Evolutionary conservation across 2,329 filamentous ascomycete species (phyloP).

Genomic region (Penicillium vulpinum): DNA sequence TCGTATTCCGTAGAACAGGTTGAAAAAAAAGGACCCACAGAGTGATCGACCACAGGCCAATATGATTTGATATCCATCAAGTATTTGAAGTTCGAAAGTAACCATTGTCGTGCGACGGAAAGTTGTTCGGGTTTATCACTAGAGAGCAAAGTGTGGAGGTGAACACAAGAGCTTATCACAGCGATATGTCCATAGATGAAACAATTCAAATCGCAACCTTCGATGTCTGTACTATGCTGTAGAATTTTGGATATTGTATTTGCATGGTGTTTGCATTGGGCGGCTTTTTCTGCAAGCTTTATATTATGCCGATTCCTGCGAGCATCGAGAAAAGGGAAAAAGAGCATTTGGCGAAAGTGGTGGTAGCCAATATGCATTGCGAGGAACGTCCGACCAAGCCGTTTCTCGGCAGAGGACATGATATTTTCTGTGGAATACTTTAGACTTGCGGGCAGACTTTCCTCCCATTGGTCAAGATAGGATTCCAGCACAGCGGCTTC

Average conservation of each 20-base stretch:
- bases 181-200: slow-evolving; percentile 24
- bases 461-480: slow-evolving; percentile 17
- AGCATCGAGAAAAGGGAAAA: slow-evolving; percentile 23
- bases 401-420: slow-evolving; percentile 9
- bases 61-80: slow-evolving; percentile 21
- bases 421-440: slow-evolving; percentile 17
- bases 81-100: slow-evolving; percentile 24
- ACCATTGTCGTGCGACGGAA: slow-evolving; percentile 12
- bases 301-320: neutral
- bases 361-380: slow-evolving; percentile 26
- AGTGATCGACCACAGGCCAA: slow-evolving; percentile 23
- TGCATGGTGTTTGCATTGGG: slow-evolving; percentile 20
- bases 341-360: slow-evolving; percentile 26
- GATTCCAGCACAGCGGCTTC: slow-evolving; percentile 12
- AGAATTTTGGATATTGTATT: slow-evolving; percentile 20
- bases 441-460: slow-evolving; percentile 12
- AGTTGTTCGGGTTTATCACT: slow-evolving; percentile 16
- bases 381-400: slow-evolving; percentile 22
- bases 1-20: neutral
- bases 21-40: slow-evolving; percentile 7
- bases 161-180: slow-evolving; percentile 25
- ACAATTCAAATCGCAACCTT: slow-evolving; percentile 22
- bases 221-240: slow-evolving; percentile 12
- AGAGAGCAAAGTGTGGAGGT: slow-evolving; percentile 22
- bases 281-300: neutral